A percentile compares a stretch with the other conserved stretches of the same genome.
Conservation (phyloP, 2,329 filamentous ascomycete species). For the Diaporthe caulivora region DNA sequence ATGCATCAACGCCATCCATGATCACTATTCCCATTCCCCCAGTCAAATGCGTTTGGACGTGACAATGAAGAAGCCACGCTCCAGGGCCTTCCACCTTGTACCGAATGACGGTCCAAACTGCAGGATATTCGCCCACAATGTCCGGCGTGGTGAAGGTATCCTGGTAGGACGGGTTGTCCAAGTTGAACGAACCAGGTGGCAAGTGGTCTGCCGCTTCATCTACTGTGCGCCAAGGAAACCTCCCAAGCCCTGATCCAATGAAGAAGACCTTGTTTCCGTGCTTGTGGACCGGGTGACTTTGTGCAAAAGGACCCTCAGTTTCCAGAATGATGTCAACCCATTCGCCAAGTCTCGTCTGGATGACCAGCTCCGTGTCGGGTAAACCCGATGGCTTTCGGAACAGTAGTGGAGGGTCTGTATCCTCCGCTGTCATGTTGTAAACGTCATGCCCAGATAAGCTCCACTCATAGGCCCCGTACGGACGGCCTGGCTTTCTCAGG, state of each 20-base stretch:
- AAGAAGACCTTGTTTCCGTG: slow-evolving; percentile 2
- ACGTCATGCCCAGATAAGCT: slow-evolving; percentile 1
- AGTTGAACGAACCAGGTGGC: slow-evolving; percentile 5
- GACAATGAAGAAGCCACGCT: slow-evolving; percentile 3
- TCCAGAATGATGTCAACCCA: slow-evolving; percentile 12
- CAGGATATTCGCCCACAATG: background rate
- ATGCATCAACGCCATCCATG: background rate
- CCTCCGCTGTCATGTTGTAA: slow-evolving; percentile 14
- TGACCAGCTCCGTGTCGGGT: background rate
- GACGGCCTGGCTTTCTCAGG: slow-evolving; percentile 3
- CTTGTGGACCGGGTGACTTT: slow-evolving; percentile 16
- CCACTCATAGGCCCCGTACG: slow-evolving; percentile 12
- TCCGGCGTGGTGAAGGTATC: slow-evolving; percentile 8
- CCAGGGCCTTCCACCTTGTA: slow-evolving; percentile 8
- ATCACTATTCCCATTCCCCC: slow-evolving; percentile 1
- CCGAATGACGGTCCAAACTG: slow-evolving; percentile 6
- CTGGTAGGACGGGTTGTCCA: slow-evolving; percentile 4
- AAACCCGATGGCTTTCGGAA: background rate
- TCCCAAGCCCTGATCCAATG: slow-evolving; percentile 4
- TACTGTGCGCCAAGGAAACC: slow-evolving; percentile 3
- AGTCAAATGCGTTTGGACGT: slow-evolving; percentile 15
- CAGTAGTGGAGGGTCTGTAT: slow-evolving; percentile 14
- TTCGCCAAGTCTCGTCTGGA: slow-evolving; percentile 8
- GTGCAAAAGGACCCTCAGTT: slow-evolving; percentile 6
- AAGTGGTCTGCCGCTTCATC: background rate